phyloP scores from a whole-genome alignment of 768 basidiomycete species.

The Daedaleopsis nitida region DNA sequence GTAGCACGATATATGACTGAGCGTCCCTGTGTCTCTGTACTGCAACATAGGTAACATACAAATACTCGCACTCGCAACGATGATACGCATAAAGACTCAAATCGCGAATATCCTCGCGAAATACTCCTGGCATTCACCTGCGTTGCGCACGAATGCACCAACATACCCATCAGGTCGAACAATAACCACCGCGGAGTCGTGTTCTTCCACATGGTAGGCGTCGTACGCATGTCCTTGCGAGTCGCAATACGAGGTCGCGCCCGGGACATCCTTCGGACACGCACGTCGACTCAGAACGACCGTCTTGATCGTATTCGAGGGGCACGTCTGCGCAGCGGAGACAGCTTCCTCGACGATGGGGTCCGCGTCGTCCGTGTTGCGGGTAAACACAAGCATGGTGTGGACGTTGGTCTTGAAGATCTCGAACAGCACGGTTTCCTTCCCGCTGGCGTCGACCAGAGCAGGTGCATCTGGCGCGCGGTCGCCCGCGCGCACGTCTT shows the following conservation, averaged over 20 bases:
- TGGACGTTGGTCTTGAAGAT: conserved; percentile 32
- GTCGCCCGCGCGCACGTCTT: conserved; percentile 19
- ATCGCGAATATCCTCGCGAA: background rate
- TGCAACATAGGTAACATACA: too few species aligned
- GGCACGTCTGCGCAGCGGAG: background rate
- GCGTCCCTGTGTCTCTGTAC: too few species aligned
- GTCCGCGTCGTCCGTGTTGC: background rate
- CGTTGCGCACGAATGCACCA: conserved; percentile 6
- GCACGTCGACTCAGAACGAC: background rate
- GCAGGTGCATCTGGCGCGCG: conserved; percentile 38
- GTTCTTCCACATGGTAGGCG: conserved; percentile 9
- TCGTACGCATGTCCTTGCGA: conserved; percentile 9
- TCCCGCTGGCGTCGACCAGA: conserved; percentile 19
- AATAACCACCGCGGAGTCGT: conserved; percentile 1
- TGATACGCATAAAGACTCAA: too few species aligned
- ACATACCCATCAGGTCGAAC: conserved; percentile 22
- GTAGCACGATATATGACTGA: too few species aligned
- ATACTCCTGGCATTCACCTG: background rate
- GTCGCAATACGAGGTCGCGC: conserved; percentile 6
- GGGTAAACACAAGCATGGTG: conserved; percentile 34
- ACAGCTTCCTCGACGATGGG: background rate
- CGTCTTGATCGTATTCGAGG: background rate
- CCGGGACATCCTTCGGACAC: background rate
- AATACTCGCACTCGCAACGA: too few species aligned
- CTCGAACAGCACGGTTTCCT: conserved; percentile 29